Evolutionary conservation across 1,284 basidiomycete genomes (phyloP), one percentile per base, ranked within the genome.

Genomic region (Sanghuangporus weigelae): DNA sequence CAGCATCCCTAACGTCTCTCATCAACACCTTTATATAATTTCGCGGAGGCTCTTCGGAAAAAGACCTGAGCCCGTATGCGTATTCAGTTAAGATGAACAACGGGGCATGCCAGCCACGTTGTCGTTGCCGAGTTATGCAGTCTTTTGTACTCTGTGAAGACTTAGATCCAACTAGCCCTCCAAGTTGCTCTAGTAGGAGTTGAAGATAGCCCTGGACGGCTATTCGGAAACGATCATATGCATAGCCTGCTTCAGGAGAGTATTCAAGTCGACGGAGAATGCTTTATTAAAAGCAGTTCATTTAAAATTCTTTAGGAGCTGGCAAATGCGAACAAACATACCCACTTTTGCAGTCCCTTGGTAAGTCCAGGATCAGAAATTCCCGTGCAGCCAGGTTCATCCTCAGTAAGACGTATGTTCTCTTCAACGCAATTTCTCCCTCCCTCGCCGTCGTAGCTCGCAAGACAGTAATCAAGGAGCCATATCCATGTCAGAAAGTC

Each of bases 1-100:
- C 51, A 36, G 63, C 39, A 14, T 59, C 57, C 38, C 50, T 44
- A 7, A 46, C 16, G 1, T 35, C 16, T 10, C 5, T 40, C 12
- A 63, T 23, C 14, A 14, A 31, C 26, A 5, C 26, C 3, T 31
- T 31, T 4, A 31, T 5, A 2, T 50, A 3, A 12, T 26, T 42
- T 14, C 53, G 46, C 31, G 8, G 42, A 19, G 50, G 19, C 26
- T n/a, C 50, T 21, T 16, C 39, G 36, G 38, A 26, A 10, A 26
- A 12, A 10, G 39, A 14, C n/a, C 54, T 39, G 1, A 63, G 57
- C 12, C 63, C 57, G 26, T 59, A 31, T 21, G 63, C 59, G 46
- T 55, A 59, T 39, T 63, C 63, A 16, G 56, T 59, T 5, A 63
- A 51, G n/a, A 63, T 44, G 40, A 63, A 63, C n/a, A 63, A 26